Evolutionary conservation across 2,329 filamentous ascomycete species (phyloP), one percentile per base, ranked within the genome.

Genomic region (Monosporascus ibericus): DNA sequence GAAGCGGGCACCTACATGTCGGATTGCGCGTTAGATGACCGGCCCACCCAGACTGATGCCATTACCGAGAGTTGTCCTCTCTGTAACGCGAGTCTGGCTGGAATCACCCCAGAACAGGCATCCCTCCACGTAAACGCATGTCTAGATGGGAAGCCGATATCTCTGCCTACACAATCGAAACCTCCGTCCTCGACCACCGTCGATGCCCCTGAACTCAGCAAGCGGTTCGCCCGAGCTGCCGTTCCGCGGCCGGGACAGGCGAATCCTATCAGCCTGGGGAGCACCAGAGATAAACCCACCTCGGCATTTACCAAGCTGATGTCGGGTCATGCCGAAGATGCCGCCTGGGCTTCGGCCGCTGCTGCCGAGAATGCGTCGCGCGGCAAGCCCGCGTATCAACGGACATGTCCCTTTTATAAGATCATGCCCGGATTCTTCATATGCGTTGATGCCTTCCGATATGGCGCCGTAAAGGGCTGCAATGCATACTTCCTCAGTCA

Each of bases 321-420:
- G 94, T 89, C 91, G 6, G 85, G 84, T 6, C 91, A 96, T 63
- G 89, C 88, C 5, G 94, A 99, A 72, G 88, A 95, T 66, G 79
- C 84, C 1, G 94, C 94, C 1, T 99, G 94, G 94, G 85, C 87
- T 1, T 84, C 82, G 37, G 94, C 94, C 14, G 91, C 92, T 0
- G 88, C 90, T 1, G 79, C 87, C 1, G 91, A 96, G 66, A 74
- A 81, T 27, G 81, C 87, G 1, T 85, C 91, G 2, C 81, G 90
- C 40, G 92, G 94, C 22, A 94, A 90, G 65, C 89, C 88, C 18
- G 87, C 92, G 0, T 94, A 92, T 63, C 82, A 92, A 64, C 83
- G 94, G 48, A 96, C 90, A 0, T 99, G 94, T 65, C 94, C 94
- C 0, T 99, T 99, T 64, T 99, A 99, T 75, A 99, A 99, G 70